phyloP scores from a whole-genome alignment of 345 rosid genomes.

The Anacardium occidentale region DNA sequence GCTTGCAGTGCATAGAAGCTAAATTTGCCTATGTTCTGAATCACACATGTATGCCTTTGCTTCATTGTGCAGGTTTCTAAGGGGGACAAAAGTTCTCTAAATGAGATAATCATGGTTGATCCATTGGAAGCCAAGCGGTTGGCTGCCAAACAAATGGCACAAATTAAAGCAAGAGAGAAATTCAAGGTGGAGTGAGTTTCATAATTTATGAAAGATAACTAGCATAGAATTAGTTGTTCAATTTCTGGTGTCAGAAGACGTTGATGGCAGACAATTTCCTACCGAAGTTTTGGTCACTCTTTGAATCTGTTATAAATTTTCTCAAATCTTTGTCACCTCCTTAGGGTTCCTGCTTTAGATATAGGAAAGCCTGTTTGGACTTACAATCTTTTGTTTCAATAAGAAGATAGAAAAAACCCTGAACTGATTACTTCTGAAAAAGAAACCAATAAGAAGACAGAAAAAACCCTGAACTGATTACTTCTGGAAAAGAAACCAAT shows the following conservation, averaged over 20 bases:
- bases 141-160: slow-evolving; percentile 73
- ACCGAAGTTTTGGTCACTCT: too few species aligned
- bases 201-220: not conserved
- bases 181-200: slow-evolving; percentile 42
- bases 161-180: slow-evolving; percentile 60
- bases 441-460: too few species aligned
- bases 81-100: slow-evolving; percentile 32
- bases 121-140: slow-evolving; percentile 84
- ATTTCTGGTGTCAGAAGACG: too few species aligned
- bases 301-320: too few species aligned
- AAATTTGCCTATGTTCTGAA: not conserved
- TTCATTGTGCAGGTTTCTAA: slow-evolving; percentile 42
- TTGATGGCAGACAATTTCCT: too few species aligned
- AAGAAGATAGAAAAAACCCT: not conserved
- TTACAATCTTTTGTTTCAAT: too few species aligned
- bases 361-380: too few species aligned
- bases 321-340: too few species aligned
- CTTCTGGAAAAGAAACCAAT: too few species aligned
- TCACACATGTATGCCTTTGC: not conserved
- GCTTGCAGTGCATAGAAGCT: not conserved
- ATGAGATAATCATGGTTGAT: slow-evolving; percentile 75
- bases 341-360: too few species aligned
- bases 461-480: not conserved
- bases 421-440: not conserved
- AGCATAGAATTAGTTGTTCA: too few species aligned